A percentile compares a stretch with the other conserved stretches of the same genome.
These are phyloP conservation scores for Ammopiptanthus mongolicus DNA, from an alignment of 306 rosid species.

Conservation along the genomic window DNA sequence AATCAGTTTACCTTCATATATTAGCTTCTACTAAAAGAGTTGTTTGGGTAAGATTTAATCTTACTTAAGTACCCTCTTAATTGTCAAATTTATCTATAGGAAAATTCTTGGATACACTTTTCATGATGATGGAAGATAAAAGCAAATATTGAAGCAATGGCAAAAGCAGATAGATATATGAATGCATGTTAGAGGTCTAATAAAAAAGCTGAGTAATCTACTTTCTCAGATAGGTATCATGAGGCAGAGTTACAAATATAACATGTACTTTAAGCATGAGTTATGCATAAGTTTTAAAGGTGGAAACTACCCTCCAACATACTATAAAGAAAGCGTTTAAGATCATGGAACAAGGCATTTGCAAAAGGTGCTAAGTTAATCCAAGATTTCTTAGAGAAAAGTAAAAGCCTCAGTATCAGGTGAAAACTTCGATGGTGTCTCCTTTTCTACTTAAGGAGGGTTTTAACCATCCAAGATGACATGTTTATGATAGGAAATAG, in stretches of 20 bases:
- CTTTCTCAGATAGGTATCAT: neutral
- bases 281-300: conserved; percentile 15
- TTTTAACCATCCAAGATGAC: neutral
- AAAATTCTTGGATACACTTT: neutral
- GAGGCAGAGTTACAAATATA: neutral
- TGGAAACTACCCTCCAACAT: conserved; percentile 19
- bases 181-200: too few species aligned
- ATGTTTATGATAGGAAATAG: too few species aligned
- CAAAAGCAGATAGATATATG: neutral
- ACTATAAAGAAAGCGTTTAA: neutral
- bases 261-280: neutral
- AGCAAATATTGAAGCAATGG: neutral
- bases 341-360: neutral
- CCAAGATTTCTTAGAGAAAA: conserved; percentile 23
- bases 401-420: conserved; percentile 29
- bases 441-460: neutral
- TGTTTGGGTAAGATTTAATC: too few species aligned
- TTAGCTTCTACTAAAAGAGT: too few species aligned
- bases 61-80: too few species aligned
- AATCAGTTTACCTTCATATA: too few species aligned
- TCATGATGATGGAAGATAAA: neutral
- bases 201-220: neutral
- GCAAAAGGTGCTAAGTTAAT: conserved; percentile 15
- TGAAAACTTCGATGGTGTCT: conserved; percentile 28
- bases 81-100: neutral